phyloP scores from a whole-genome alignment of 108 stramenopile species.

The Seminavis robusta region DNA sequence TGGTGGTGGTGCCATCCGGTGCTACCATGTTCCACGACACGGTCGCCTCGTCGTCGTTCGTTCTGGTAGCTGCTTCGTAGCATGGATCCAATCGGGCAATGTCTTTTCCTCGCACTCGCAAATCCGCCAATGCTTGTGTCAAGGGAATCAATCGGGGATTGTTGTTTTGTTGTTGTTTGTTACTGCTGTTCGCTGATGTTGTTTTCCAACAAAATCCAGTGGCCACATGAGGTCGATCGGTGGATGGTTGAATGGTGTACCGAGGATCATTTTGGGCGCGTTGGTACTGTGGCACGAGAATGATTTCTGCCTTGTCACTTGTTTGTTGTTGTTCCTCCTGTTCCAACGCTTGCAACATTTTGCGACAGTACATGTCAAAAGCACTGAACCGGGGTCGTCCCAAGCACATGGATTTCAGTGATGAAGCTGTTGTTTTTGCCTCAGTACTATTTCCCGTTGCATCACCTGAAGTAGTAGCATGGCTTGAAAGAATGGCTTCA shows the following conservation, averaged over 20 bases:
- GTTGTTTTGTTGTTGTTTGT: too few species aligned
- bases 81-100: conserved; percentile 36
- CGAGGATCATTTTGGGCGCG: conserved; percentile 49
- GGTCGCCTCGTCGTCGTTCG: conserved; percentile 9
- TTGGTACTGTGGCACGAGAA: conserved; percentile 68
- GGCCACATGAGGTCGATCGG: too few species aligned
- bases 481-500: conserved; percentile 15
- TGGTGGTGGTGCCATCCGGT: too few species aligned
- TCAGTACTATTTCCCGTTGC: neutral
- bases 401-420: conserved; percentile 31
- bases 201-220: conserved; percentile 46
- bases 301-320: too few species aligned
- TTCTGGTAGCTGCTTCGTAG: too few species aligned
- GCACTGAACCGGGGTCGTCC: conserved; percentile 80
- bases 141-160: conserved; percentile 17
- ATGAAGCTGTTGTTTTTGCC: conserved; percentile 5
- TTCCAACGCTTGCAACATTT: conserved; percentile 34
- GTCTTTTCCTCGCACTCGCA: conserved; percentile 71
- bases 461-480: neutral
- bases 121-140: conserved; percentile 36
- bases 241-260: conserved; percentile 47
- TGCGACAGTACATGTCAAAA: conserved; percentile 62
- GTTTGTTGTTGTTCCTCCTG: too few species aligned
- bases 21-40: too few species aligned
- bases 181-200: too few species aligned